A percentile compares a stretch with the other conserved stretches of the same genome.
phyloP scores from a whole-genome alignment of 371 early-diverging fungal genomes.

The Dichotomocladium elegans region DNA sequence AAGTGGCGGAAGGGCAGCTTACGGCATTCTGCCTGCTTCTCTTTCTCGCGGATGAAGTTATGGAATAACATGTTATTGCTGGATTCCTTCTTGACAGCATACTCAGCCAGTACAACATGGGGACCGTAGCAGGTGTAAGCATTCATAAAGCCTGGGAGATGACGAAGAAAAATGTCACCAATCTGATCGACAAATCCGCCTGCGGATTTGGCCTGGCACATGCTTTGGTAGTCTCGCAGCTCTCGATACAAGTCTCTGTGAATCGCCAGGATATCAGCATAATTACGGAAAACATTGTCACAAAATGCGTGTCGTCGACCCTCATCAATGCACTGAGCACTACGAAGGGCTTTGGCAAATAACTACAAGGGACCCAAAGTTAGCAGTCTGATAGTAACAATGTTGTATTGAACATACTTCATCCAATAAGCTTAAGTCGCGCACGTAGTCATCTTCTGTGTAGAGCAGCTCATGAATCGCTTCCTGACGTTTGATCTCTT shows the following conservation, averaged over 20 bases:
- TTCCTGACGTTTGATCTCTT: conserved; percentile 89
- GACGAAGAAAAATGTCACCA: conserved; percentile 80
- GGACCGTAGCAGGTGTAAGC: conserved; percentile 85
- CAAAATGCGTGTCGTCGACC: conserved; percentile 65
- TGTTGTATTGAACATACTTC: conserved; percentile 20
- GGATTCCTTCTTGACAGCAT: conserved; percentile 73
- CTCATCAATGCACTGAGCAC: conserved; percentile 52
- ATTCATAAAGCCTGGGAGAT: conserved; percentile 61
- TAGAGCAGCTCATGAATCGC: conserved; percentile 89
- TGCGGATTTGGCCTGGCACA: conserved; percentile 44
- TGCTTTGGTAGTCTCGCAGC: conserved; percentile 66
- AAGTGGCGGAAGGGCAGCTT: conserved; percentile 60
- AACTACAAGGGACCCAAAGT: conserved; percentile 7
- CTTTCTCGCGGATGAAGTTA: conserved; percentile 68
- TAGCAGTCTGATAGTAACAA: no score
- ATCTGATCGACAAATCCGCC: conserved; percentile 69
- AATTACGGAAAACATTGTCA: conserved; percentile 78
- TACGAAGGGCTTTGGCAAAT: conserved; percentile 25
- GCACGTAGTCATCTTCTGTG: conserved; percentile 89
- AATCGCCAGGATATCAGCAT: conserved; percentile 65
- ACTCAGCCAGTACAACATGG: conserved; percentile 79
- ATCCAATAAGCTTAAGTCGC: conserved; percentile 56
- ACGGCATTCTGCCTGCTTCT: conserved; percentile 62
- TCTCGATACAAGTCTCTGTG: conserved; percentile 69
- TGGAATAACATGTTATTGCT: conserved; percentile 62